These are phyloP conservation scores for Kluyveromyces dobzhanskii DNA, from an alignment of 805 yeast species.

Conservation along the genomic window DNA sequence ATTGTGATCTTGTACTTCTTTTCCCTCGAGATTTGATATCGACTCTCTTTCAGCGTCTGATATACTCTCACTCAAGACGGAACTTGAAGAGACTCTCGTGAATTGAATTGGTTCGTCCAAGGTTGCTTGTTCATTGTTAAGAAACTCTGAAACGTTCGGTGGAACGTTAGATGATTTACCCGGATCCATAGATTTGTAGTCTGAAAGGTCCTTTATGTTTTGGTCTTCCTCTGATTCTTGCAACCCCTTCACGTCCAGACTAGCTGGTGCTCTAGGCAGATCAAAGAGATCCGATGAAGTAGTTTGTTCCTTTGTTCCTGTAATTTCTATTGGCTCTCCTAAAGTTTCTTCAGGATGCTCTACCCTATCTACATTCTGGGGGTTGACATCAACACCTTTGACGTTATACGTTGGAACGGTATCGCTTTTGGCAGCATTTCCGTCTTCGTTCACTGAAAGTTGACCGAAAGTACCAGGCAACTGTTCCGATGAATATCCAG, in stretches of 20 bases:
- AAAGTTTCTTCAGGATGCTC: too few relatives aligned
- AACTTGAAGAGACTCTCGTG: conserved; percentile 34
- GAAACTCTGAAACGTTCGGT: neutral
- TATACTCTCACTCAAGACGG: conserved; percentile 19
- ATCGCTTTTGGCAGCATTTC: too few relatives aligned
- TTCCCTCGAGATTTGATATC: conserved; percentile 4
- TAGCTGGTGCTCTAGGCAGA: conserved; percentile 40
- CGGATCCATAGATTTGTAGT: conserved; percentile 39
- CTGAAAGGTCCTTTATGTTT: conserved; percentile 3
- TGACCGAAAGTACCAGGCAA: conserved; percentile 2
- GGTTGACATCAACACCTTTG: too few relatives aligned
- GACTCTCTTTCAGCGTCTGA: conserved; percentile 11
- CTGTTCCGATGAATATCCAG: neutral
- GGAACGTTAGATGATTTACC: conserved; percentile 25
- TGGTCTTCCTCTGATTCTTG: conserved; percentile 11
- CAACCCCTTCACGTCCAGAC: conserved; percentile 39
- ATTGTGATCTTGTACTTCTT: conserved; percentile 5
- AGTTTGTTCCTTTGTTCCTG: neutral
- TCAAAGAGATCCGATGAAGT: conserved; percentile 4
- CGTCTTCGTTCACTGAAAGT: too few relatives aligned
- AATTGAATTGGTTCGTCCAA: conserved; percentile 35
- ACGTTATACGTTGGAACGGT: too few relatives aligned
- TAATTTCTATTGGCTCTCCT: too few relatives aligned
- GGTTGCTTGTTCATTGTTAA: conserved; percentile 12
- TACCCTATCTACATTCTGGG: too few relatives aligned